Base-by-base conservation (phyloP, 2,329 filamentous ascomycete genomes). In the Monilinia laxa region DNA sequence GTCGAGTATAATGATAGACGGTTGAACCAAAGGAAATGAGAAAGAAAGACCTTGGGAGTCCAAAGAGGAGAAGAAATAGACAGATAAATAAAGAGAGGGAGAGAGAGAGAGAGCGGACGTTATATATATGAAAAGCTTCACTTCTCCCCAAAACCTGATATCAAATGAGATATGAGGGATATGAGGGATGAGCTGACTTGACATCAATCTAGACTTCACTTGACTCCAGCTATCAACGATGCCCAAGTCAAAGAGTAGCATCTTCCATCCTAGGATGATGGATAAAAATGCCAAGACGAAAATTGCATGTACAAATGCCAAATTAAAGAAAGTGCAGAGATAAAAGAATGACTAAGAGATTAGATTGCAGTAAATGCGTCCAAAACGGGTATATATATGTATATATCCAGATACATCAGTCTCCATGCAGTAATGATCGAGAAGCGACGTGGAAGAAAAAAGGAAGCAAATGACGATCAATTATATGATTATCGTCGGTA, bases 151-250 rank as follows among this genome's bases (percentile, higher is more conserved):
- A 38, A 65, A 60, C 23, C 54, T 51, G 28, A 55, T n/a, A 42
- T 40, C 38, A 59, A 59, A 59, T 65, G 54, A 65, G 59, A 65
- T 59, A 65, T 59, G 31, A 4, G 31, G 54, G 45, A 65, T 59
- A 45, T 42, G 28, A 28, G 28, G 4, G 28, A 2, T 28, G 28
- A 28, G 3, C 28, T 4, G 63, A 65, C 53, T 35, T 53, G 55
- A 60, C 23, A 35, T 60, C 35, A 52, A 62, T 65, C 64, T 53
- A 66, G 64, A 60, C 56, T 65, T 45, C 55, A 54, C 47, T 40
- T 31, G 47, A 54, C 47, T 40, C 23, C 35, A 40, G n/a, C 14
- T 60, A 45, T 42, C 55, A 60, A 53, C 55, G 55, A 65, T 60
- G 63, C 47, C 55, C 55, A 53, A 65, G 63, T 18, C 11, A 31